Base-by-base conservation (phyloP, 192 early-diverging fungal genomes). In the Diversispora eburnea region DNA sequence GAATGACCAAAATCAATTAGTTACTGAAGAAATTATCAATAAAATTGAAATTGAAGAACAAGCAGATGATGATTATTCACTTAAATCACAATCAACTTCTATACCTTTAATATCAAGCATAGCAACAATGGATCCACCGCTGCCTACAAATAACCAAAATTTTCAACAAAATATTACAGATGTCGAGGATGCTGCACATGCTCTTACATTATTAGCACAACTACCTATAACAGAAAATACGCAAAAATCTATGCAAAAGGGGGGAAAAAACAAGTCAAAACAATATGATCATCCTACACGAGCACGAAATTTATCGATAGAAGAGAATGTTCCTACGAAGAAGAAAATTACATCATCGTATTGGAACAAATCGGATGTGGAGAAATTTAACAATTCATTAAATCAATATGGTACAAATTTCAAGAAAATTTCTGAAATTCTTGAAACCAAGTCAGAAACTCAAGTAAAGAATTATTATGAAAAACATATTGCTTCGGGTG, bases 381-480 rank as follows among this genome's bases (percentile, higher is more conserved):
- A 25, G 3, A 19, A 10, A 59, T 59, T 59, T 33, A 25, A 59
- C 20, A 19, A 59, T 33, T 59, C 57, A 3, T 59, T 59, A 59
- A 59, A 25, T 10, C 20, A 59, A 25, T 59, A 33, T 12, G 57
- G 57, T 10, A 59, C 20, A 59, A 10, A 59, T 25, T 59, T 59
- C 57, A 59, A 17, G 22, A 25, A 59, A 25, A 59, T 59, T 33
- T 20, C 57, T 12, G 57, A 59, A 5, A 12, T 4, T 33, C 20
- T 59, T 3, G 13, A 7, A 25, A 33, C 57, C 8, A 59, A 59
- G 9, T 33, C 57, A 33, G 57, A 59, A 17, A 25, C 25, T 25
- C 57, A 59, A 59, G 57, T 59, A 33, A 59, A 59, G 13, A 59
- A 59, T 59, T 59, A 59, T 25, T 59, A 59, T 59, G 57, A 59